Base-by-base conservation (phyloP, 2,329 filamentous ascomycete species). In the Aspergillus sergii region DNA sequence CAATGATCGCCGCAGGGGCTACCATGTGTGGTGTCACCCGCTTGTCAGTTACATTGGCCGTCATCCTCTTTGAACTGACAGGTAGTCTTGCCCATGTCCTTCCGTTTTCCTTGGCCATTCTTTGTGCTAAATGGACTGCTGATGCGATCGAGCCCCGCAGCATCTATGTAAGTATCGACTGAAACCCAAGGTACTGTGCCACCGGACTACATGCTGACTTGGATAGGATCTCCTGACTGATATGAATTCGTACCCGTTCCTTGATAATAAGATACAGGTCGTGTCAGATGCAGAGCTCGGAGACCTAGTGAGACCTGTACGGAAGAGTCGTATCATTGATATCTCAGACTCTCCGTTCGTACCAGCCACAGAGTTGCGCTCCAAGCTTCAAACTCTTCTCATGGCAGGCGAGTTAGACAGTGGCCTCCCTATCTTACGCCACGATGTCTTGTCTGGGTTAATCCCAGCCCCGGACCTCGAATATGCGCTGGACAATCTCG, bases 11-110 rank as follows among this genome's bases (percentile, higher is more conserved):
- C 19, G 95, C 95, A 50, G 95, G 95, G 19, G 93, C 95, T 1
- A 97, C 94, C 36, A 98, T 99, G 95, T 98, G 94, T 69, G 95
- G 95, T 57, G 95, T 98, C 2, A 99, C 95, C 1, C 87, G 95
- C 57, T 81, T 99, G 1, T 97, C 94, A 0, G 92, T 99, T 26
- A 98, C 95, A 0, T 83, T 99, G 10, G 94, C 93, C 0, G 93
- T 98, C 72, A 98, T 99, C 64, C 82, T 98, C 0, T 98, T 99
- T 70, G 95, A 99, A 77, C 83, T 99, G 41, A 99, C 95, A 0
- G 95, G 95, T 60, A 97, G 93, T 75, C 83, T 98, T 56, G 92
- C 98, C 75, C 96, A 98, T 72, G 95, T 99, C 4, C 82, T 99
- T 12, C 95, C 95, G 0, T 98, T 98, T 76, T 97, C 94, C 0